Conservation (phyloP, 352 stramenopile genomes). For the Phytophthora cryptogea region DNA sequence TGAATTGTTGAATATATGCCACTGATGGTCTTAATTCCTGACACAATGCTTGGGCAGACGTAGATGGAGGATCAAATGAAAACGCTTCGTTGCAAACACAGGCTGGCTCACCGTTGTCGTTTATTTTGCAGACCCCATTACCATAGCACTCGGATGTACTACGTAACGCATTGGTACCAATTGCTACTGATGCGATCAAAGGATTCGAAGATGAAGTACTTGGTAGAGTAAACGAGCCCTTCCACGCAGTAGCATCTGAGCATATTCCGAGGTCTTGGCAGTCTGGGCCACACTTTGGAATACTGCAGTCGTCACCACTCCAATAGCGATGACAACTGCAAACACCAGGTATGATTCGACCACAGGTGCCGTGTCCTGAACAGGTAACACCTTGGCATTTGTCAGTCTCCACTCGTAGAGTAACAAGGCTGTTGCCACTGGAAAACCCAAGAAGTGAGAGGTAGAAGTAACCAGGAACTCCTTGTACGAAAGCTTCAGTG, state of each 20-base stretch:
- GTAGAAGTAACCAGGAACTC: constrained; percentile 69
- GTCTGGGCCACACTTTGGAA: constrained; percentile 73
- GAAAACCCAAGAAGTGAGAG: constrained; percentile 71
- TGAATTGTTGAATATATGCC: constrained; percentile 64
- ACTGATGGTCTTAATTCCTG: constrained; percentile 62
- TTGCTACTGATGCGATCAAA: constrained; percentile 14
- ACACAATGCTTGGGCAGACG: constrained; percentile 53
- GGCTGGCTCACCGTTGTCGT: constrained; percentile 32
- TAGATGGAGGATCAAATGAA: constrained; percentile 48
- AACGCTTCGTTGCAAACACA: constrained; percentile 76
- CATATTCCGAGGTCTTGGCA: constrained; percentile 69
- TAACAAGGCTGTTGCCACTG: constrained; percentile 30
- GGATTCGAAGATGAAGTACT: neutral
- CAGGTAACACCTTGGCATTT: constrained; percentile 70
- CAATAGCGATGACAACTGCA: constrained; percentile 79
- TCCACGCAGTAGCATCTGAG: constrained; percentile 25
- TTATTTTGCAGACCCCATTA: constrained; percentile 63
- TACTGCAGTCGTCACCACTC: constrained; percentile 74
- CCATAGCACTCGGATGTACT: constrained; percentile 76
- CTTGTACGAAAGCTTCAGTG: constrained; percentile 54
- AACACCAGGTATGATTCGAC: constrained; percentile 65
- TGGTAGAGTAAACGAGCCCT: neutral
- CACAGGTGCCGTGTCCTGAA: constrained; percentile 60
- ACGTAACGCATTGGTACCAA: constrained; percentile 42
- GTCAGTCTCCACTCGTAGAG: constrained; percentile 58